phyloP scores from a whole-genome alignment of 208 protist species.

The Endotrypanum monterogeii region DNA sequence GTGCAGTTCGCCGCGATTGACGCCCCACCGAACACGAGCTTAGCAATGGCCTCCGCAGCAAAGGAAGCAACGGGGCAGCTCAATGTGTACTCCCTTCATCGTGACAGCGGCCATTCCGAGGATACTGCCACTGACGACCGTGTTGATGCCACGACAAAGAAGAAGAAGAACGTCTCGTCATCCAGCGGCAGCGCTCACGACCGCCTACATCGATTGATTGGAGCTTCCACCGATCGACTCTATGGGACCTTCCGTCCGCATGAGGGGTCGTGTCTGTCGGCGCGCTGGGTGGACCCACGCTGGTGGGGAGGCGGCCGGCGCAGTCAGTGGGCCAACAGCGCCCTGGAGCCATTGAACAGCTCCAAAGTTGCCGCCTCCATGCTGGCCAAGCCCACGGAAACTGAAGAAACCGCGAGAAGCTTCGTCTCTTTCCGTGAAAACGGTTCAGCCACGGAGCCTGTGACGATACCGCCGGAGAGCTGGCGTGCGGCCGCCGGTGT shows the following conservation, averaged over 20 bases:
- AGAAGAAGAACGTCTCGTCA: background rate
- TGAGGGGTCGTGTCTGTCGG: conserved; percentile 34
- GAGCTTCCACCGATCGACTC: conserved; percentile 23
- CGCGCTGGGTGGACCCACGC: conserved; percentile 70
- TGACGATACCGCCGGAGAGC: background rate
- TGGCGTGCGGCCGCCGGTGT: conserved; percentile 51
- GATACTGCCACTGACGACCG: background rate
- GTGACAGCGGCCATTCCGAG: conserved; percentile 12
- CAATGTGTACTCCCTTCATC: conserved; percentile 70
- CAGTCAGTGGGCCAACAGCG: conserved; percentile 36
- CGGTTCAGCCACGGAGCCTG: background rate
- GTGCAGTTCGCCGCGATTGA: conserved; percentile 52
- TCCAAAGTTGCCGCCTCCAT: conserved; percentile 17
- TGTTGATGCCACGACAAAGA: background rate
- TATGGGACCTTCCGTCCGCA: conserved; percentile 50
- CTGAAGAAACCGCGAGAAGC: background rate
- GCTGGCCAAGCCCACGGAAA: conserved; percentile 2
- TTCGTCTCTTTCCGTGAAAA: background rate
- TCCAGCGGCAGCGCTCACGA: background rate
- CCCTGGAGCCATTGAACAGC: conserved; percentile 23
- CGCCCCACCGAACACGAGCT: conserved; percentile 14
- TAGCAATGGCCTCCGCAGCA: conserved; percentile 1
- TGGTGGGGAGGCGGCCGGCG: conserved; percentile 52
- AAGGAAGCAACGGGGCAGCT: conserved; percentile 45
- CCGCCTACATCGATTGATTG: conserved; percentile 8